Evolutionary conservation across 805 yeast genomes (phyloP).

Genomic region (Clavispora vitiphila): DNA sequence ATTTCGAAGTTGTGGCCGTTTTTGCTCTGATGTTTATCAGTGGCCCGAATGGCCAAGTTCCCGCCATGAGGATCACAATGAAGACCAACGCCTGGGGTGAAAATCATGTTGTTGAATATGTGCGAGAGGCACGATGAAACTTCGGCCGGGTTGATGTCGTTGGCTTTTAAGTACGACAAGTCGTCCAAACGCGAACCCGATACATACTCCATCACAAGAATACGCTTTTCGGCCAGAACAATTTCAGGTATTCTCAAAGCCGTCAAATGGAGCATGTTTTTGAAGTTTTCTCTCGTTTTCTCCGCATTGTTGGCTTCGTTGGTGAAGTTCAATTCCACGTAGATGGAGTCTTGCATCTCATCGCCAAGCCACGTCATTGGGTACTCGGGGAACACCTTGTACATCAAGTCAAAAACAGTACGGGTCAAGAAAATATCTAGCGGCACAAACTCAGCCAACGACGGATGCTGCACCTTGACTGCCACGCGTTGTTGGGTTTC

Average conservation of each 20-base stretch:
- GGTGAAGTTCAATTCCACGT: conserved; percentile 83
- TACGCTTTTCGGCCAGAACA: conserved; percentile 57
- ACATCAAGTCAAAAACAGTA: conserved; percentile 68
- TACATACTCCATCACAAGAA: conserved; percentile 83
- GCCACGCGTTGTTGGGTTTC: conserved; percentile 72
- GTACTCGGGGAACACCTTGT: conserved; percentile 84
- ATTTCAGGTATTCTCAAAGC: conserved; percentile 79
- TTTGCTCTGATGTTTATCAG: conserved; percentile 12
- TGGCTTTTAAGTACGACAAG: conserved; percentile 52
- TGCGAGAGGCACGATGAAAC: conserved; percentile 85
- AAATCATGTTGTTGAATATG: conserved; percentile 91
- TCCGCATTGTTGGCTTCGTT: conserved; percentile 81
- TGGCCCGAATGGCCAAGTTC: conserved; percentile 71
- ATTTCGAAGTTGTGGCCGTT: conserved; percentile 80
- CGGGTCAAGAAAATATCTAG: conserved; percentile 77
- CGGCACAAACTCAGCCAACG: conserved; percentile 82
- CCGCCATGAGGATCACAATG: conserved; percentile 99
- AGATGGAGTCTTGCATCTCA: conserved; percentile 81
- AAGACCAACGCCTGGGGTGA: conserved; percentile 83
- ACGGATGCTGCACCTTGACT: conserved; percentile 92
- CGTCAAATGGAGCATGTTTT: conserved; percentile 50
- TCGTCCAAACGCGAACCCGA: conserved; percentile 83
- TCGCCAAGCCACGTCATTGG: conserved; percentile 95
- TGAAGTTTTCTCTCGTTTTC: conserved; percentile 65
- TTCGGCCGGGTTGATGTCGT: conserved; percentile 67